Conservation (phyloP, 371 early-diverging fungal species). For the Conidiobolus incongruus region DNA sequence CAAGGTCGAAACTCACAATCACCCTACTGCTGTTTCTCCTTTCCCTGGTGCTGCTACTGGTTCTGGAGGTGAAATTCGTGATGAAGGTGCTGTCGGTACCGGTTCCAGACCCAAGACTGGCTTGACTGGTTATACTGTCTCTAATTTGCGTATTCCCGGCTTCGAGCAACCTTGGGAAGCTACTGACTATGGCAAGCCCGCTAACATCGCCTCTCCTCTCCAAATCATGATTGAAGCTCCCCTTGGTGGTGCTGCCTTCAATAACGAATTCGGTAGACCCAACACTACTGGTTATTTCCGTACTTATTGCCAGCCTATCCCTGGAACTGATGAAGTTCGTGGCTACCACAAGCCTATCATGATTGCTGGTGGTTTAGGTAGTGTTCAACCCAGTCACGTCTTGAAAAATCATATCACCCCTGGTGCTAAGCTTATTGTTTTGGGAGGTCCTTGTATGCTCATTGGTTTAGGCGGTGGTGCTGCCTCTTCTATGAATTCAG, state of each 20-base stretch:
- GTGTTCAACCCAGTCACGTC: conserved; percentile 65
- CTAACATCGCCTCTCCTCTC: conserved; percentile 70
- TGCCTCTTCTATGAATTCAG: conserved; percentile 82
- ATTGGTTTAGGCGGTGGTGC: conserved; percentile 97
- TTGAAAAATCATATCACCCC: conserved; percentile 60
- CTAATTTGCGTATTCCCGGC: conserved; percentile 78
- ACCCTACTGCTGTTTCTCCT: conserved; percentile 94
- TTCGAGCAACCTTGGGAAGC: conserved; percentile 80
- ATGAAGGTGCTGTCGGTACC: conserved; percentile 89
- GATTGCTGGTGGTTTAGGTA: conserved; percentile 94
- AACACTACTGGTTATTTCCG: conserved; percentile 88
- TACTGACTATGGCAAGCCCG: conserved; percentile 54
- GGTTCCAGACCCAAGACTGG: conserved; percentile 91
- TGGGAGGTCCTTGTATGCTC: conserved; percentile 93
- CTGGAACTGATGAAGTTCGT: conserved; percentile 35
- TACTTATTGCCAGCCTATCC: conserved; percentile 57
- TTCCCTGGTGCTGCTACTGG: conserved; percentile 90
- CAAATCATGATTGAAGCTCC: conserved; percentile 95
- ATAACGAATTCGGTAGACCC: conserved; percentile 97
- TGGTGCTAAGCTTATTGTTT: conserved; percentile 62
- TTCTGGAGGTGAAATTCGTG: conserved; percentile 94
- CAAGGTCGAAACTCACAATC: conserved; percentile 97
- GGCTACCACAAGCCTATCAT: conserved; percentile 98
- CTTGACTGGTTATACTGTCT: conserved; percentile 78
- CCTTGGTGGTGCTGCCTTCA: conserved; percentile 89